Percentiles rank a stretch among this genome's conserved stretches.
Conservation (phyloP, 176 grass and related monocot genomes). For the Juncus effusus region DNA sequence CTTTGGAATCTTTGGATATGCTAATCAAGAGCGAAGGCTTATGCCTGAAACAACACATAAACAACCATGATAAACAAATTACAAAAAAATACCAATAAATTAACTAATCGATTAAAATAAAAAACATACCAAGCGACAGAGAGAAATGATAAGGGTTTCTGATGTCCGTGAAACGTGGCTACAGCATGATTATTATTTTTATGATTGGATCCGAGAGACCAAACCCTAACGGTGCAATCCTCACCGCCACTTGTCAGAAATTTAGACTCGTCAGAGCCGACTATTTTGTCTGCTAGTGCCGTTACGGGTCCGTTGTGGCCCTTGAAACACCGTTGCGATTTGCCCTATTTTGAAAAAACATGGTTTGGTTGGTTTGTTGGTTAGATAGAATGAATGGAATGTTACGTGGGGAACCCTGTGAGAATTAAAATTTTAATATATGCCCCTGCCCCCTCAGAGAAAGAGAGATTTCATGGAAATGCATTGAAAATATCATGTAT, state of each 20-base stretch:
- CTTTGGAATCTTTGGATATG: constrained; percentile 87
- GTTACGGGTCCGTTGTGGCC: constrained; percentile 73
- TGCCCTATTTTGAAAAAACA: constrained; percentile 30
- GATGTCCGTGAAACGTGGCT: constrained; percentile 78
- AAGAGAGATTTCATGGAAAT: no score
- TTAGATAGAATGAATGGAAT: background rate
- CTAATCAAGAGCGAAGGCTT: constrained; percentile 81
- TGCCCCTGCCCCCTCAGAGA: background rate
- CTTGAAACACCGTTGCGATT: constrained; percentile 64
- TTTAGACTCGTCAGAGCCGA: constrained; percentile 55
- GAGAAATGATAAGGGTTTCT: constrained; percentile 64
- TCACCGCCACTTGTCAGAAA: constrained; percentile 82
- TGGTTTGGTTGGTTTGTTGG: background rate
- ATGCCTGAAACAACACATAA: constrained; percentile 56
- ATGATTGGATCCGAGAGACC: constrained; percentile 58
- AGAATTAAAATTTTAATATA: constrained; percentile 1
- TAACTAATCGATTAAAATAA: background rate
- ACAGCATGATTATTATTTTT: constrained; percentile 56
- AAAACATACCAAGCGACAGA: constrained; percentile 62
- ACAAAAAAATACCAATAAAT: constrained; percentile 4
- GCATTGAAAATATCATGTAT: no score
- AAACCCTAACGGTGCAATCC: constrained; percentile 80
- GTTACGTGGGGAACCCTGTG: background rate
- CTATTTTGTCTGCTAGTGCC: constrained; percentile 69
- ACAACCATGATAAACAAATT: constrained; percentile 4